These are phyloP conservation scores for Micromonas pusilla DNA, from an alignment of 139 green algal species.

Conservation along the genomic window DNA sequence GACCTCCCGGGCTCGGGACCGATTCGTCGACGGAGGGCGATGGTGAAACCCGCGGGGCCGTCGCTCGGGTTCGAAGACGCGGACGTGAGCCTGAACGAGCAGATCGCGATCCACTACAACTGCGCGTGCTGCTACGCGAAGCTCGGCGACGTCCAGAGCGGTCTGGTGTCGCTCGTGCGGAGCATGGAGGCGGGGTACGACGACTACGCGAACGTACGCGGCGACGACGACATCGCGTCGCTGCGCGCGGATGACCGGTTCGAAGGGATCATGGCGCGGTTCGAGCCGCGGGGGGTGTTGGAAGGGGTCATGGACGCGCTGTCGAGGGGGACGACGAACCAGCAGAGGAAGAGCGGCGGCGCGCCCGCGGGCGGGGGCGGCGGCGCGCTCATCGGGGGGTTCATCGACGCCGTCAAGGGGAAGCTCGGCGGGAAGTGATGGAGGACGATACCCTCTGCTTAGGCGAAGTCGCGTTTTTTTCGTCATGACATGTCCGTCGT, in stretches of 20 bases:
- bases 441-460: too few relatives aligned
- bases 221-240: neutral
- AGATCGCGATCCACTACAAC: constrained; percentile 8
- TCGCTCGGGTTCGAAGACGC: neutral
- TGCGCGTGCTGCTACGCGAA: constrained; percentile 17
- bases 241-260: constrained; percentile 4
- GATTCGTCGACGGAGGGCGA: neutral
- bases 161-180: neutral
- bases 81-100: neutral
- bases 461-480: too few relatives aligned
- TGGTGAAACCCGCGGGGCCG: constrained; percentile 3
- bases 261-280: constrained; percentile 11
- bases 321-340: neutral
- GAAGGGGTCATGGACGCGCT: neutral
- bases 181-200: constrained; percentile 2
- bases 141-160: neutral
- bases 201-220: neutral
- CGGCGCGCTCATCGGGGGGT: neutral
- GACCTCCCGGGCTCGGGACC: constrained; percentile 4
- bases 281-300: neutral
- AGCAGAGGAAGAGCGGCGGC: neutral
- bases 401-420: neutral
- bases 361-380: too few relatives aligned
- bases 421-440: neutral
- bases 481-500: too few relatives aligned